Conservation (phyloP, 352 stramenopile species). For the Pythium aristosporum region DNA sequence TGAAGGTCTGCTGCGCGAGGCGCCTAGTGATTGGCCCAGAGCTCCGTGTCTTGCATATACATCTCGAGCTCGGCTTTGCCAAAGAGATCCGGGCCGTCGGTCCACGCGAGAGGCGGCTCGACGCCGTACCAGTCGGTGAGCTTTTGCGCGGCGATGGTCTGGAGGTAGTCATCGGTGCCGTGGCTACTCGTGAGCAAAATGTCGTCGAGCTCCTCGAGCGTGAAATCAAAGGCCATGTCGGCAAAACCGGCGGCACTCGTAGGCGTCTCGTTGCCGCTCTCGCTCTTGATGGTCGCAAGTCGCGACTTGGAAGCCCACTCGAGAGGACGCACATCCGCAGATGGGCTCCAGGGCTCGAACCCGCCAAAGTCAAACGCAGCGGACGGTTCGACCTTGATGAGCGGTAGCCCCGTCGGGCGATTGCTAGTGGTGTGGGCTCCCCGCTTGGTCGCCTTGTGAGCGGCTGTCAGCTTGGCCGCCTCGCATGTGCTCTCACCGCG, state of each 20-base stretch:
- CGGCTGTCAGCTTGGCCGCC: background rate
- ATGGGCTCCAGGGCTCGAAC: slow-evolving; percentile 28
- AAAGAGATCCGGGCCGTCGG: slow-evolving; percentile 20
- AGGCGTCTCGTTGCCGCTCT: slow-evolving; percentile 28
- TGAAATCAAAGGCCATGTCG: slow-evolving; percentile 28
- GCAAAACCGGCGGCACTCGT: slow-evolving; percentile 23
- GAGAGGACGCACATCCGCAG: slow-evolving; percentile 23
- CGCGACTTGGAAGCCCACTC: slow-evolving; percentile 27
- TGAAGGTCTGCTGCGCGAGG: background rate
- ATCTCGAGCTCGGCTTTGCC: slow-evolving; percentile 29
- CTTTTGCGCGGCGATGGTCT: slow-evolving; percentile 7
- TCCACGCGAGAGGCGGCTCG: slow-evolving; percentile 16
- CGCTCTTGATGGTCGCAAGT: slow-evolving; percentile 20
- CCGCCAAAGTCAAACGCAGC: slow-evolving; percentile 27
- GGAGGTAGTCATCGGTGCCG: background rate
- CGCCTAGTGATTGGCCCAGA: slow-evolving; percentile 20
- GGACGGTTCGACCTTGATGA: slow-evolving; percentile 20
- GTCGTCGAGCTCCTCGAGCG: slow-evolving; percentile 31
- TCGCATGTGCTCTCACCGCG: slow-evolving; percentile 21
- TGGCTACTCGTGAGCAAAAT: slow-evolving; percentile 22
- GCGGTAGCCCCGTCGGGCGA: slow-evolving; percentile 2
- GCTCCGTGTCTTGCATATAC: slow-evolving; percentile 31
- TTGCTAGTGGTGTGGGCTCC: background rate
- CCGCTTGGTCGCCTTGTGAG: slow-evolving; percentile 19
- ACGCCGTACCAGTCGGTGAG: slow-evolving; percentile 24